Base-by-base conservation (phyloP, 371 early-diverging fungal genomes). In the Choanephora cucurbitarum region DNA sequence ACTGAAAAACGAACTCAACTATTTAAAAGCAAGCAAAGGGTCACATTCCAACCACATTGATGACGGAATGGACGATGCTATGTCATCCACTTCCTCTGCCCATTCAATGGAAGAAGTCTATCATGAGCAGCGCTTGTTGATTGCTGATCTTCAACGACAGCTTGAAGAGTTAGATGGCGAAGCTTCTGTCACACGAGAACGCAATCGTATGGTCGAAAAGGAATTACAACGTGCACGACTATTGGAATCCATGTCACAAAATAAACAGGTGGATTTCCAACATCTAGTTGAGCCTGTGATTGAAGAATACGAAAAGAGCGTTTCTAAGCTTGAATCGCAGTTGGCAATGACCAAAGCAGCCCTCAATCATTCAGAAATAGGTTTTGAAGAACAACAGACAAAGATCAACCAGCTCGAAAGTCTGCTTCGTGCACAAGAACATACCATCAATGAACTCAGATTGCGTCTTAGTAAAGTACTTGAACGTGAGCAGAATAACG, bases 221-320 rank as follows among this genome's bases (percentile, higher is more conserved):
- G 78, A 78, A 49, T 52, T 78, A 10, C 55, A 67, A 34, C 66
- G 67, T 0, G 1, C 69, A 2, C 64, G 72, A 8, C 23, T 62
- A 11, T 33, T 43, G 10, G 56, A 51, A 8, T n/a, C 53, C 37
- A 58, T 49, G 22, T 21, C 57, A 0, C 42, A 62, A 21, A 31
- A 37, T 11, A 45, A 66, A 52, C 45, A 60, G 13, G 40, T 43
- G 4, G 74, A 75, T 50, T 85, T 88, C 56, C 79, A 82, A 49
- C 80, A 84, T 49, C 57, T 81, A 43, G 85, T 83, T 1, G 88
- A 84, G 33, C 84, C 86, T 17, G 82, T 85, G 19, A 84, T 84
- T 58, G 82, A 86, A 61, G 83, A 88, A 51, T 84, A 86, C 53
- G 85, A 84, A 68, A 88, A 85, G 63, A 77, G 77, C 24, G 78